Conservation (phyloP, 768 basidiomycete species). For the Mycena amicta region DNA sequence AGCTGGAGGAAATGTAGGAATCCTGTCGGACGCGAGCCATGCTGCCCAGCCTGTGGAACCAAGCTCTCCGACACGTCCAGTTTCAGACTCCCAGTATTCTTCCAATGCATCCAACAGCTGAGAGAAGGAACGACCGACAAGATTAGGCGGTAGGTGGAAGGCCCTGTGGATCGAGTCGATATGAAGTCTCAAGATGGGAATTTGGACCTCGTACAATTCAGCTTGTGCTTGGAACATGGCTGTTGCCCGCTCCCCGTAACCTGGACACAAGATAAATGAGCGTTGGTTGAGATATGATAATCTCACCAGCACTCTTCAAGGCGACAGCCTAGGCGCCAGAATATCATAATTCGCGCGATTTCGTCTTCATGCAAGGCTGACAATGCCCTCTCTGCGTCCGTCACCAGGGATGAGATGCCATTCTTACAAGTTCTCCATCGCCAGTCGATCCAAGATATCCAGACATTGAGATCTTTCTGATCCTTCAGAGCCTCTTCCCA, state of each 20-base stretch:
- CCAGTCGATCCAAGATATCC: conserved; percentile 85
- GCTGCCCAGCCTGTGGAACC: conserved; percentile 67
- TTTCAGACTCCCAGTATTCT: conserved; percentile 85
- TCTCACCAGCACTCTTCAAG: conserved; percentile 66
- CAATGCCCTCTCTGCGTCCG: conserved; percentile 53
- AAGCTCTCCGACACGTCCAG: conserved; percentile 71
- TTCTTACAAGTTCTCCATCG: conserved; percentile 49
- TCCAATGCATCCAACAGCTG: conserved; percentile 62
- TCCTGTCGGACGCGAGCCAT: conserved; percentile 51
- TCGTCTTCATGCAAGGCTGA: conserved; percentile 52
- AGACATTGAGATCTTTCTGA: conserved; percentile 57
- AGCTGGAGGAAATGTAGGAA: conserved; percentile 11
- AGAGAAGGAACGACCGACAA: conserved; percentile 47
- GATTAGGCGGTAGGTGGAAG: conserved; percentile 55
- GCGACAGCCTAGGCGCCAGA: conserved; percentile 73
- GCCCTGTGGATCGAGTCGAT: conserved; percentile 41
- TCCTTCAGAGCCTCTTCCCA: conserved; percentile 68
- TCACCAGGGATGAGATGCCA: conserved; percentile 56
- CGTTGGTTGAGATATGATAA: not conserved
- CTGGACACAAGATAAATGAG: conserved; percentile 39
- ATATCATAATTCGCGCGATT: conserved; percentile 55
- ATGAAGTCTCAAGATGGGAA: conserved; percentile 10
- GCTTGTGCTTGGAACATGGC: conserved; percentile 85
- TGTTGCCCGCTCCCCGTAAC: conserved; percentile 71
- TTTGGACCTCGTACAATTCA: conserved; percentile 82